A percentile compares a stretch with the other conserved stretches of the same genome.
These are phyloP conservation scores for Rhodotorula graminis DNA, from an alignment of 768 basidiomycete species.

Conservation along the genomic window DNA sequence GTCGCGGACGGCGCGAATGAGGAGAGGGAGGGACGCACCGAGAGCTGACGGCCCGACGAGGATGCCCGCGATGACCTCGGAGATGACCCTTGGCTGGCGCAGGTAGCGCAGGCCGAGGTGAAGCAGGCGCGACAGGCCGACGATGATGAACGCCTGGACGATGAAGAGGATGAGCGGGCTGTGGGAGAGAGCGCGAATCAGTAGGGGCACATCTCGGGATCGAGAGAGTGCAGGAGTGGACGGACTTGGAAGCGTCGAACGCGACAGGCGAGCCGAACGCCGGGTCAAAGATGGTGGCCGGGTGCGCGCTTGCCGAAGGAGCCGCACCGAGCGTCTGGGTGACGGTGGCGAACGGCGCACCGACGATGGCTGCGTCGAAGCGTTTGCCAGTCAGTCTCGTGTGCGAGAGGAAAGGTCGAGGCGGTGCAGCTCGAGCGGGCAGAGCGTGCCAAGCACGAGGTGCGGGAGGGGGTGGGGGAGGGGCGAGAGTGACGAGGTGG, in stretches of 20 bases:
- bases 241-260: constrained; percentile 23
- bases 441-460: neutral
- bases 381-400: neutral
- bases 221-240: neutral
- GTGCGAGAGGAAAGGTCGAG: no score
- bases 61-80: constrained; percentile 65
- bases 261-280: constrained; percentile 12
- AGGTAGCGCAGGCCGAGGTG: constrained; percentile 62
- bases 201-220: neutral
- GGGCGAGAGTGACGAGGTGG: neutral
- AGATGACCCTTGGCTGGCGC: constrained; percentile 84
- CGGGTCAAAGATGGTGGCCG: constrained; percentile 32
- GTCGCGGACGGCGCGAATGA: no score
- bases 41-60: constrained; percentile 62
- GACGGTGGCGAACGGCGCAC: constrained; percentile 1
- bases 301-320: neutral
- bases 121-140: constrained; percentile 71
- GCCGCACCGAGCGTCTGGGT: constrained; percentile 8
- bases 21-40: constrained; percentile 14
- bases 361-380: constrained; percentile 16
- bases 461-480: neutral
- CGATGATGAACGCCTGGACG: constrained; percentile 55
- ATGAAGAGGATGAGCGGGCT: constrained; percentile 35
- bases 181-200: neutral
- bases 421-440: no score